phyloP scores from a whole-genome alignment of 805 yeast genomes.

The Candida palmyrensis region DNA sequence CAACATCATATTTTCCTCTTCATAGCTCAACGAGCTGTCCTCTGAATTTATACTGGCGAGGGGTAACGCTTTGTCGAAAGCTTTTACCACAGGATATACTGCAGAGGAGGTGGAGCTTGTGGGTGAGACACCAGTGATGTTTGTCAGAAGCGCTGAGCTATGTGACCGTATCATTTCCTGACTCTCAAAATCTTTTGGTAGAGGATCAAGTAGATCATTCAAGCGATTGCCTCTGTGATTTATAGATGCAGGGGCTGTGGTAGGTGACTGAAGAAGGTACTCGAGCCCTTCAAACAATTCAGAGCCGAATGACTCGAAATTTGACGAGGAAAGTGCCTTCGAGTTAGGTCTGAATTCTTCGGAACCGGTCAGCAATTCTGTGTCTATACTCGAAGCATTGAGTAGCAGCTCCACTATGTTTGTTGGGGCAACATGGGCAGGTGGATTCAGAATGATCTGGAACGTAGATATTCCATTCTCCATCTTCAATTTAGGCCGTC shows the following conservation, averaged over 20 bases:
- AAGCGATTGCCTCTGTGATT: not conserved
- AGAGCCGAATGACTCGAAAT: slow-evolving; percentile 17
- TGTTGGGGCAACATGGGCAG: not conserved
- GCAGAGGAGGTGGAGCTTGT: not conserved
- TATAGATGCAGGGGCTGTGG: not conserved
- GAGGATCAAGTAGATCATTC: not conserved
- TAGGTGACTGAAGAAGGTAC: slow-evolving; percentile 12
- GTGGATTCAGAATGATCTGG: not conserved
- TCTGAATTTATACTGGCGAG: not conserved
- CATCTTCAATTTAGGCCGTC: slow-evolving; percentile 29
- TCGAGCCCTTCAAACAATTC: slow-evolving; percentile 23
- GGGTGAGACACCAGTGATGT: not conserved
- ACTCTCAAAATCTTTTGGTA: no score
- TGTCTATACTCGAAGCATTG: not conserved
- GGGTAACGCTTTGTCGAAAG: no score
- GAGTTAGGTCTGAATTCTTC: slow-evolving; percentile 3
- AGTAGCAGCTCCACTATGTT: not conserved
- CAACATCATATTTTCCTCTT: slow-evolving; percentile 51
- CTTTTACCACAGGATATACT: no score
- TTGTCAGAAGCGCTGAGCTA: not conserved
- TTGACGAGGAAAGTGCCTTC: slow-evolving; percentile 12
- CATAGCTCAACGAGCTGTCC: slow-evolving; percentile 21
- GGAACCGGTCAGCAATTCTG: slow-evolving; percentile 1
- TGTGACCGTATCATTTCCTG: no score
- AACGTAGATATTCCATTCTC: not conserved